These are phyloP conservation scores for Monocercomonoides exilis DNA, from an alignment of 78 protist species.

Conservation along the genomic window DNA sequence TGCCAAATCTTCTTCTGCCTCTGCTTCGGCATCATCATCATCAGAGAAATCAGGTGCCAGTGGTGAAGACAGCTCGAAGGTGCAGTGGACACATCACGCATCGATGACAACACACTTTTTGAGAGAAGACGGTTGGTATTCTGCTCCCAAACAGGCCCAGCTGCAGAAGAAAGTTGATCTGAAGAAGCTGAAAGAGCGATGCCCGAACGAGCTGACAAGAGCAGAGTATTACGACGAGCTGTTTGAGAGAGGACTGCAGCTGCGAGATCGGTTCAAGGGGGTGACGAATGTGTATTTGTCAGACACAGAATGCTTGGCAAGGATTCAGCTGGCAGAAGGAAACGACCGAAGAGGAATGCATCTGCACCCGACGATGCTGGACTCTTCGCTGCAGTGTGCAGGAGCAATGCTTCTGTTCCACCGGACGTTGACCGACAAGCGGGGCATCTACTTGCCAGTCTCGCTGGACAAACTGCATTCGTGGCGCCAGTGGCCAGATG, in stretches of 20 bases:
- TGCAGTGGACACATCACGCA: background rate
- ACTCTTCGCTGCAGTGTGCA: conserved; percentile 1
- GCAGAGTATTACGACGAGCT: conserved; percentile 6
- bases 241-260: conserved; percentile 7
- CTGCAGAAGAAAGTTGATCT: background rate
- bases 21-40: background rate
- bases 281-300: background rate
- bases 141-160: background rate
- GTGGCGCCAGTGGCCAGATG: background rate
- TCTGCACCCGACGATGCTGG: conserved; percentile 14
- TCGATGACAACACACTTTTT: background rate
- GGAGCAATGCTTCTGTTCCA: background rate
- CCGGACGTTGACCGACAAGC: background rate
- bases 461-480: background rate
- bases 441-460: conserved; percentile 10
- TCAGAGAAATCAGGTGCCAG: background rate
- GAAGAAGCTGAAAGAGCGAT: background rate
- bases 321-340: background rate
- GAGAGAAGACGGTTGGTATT: background rate
- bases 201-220: background rate
- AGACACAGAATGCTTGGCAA: background rate
- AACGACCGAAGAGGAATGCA: conserved; percentile 4
- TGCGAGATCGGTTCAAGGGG: background rate
- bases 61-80: too few relatives aligned
- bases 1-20: background rate